Evolutionary conservation across 148 eudicot species (phyloP), one percentile per base, ranked within the genome.

Genomic region (Drosera capensis): DNA sequence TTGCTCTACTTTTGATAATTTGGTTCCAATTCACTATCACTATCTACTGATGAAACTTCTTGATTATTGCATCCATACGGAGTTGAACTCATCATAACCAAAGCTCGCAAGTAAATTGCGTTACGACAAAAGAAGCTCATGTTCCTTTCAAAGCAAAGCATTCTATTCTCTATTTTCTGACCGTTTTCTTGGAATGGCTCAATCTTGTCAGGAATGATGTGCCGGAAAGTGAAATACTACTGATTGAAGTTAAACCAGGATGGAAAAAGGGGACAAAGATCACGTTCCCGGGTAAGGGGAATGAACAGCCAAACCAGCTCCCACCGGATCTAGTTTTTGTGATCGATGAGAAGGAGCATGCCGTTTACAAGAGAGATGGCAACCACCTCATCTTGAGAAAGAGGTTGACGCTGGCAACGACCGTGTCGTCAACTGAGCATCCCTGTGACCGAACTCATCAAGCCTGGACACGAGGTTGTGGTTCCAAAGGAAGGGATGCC

Each of bases 191-290:
- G n/a, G n/a, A n/a, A n/a, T n/a, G n/a, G n/a, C n/a, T n/a, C n/a
- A n/a, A n/a, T n/a, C n/a, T n/a, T 40, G 9, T 34, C 66, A 82
- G 94, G 23, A 64, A 48, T 17, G 35, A 60, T 34, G 39, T 22
- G 18, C 59, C 78, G 7, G 94, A 83, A 45, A 46, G 86, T 2
- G 94, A 84, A 43, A 54, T 84, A 24, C 50, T 84, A 11, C 61
- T 77, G 6, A 80, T 84, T 6, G 85, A 77, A 15, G 72, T 80
- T 44, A 84, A 84, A 48, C 90, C 92, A 0, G 94, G 96, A 12
- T 88, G 94, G 96, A 88, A 83, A 41, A 83, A 88, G 28, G 94
- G 94, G 40, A 88, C 94, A 5, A 79, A 83, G 76, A 80, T 88
- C 25, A 88, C 96, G 1, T 83, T 88, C 30, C 73, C 67, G 0